Evolutionary conservation across 495 filamentous ascomycete species (phyloP), one percentile per base, ranked within the genome.

Genomic region (Lasiosphaeriaceae sp.): DNA sequence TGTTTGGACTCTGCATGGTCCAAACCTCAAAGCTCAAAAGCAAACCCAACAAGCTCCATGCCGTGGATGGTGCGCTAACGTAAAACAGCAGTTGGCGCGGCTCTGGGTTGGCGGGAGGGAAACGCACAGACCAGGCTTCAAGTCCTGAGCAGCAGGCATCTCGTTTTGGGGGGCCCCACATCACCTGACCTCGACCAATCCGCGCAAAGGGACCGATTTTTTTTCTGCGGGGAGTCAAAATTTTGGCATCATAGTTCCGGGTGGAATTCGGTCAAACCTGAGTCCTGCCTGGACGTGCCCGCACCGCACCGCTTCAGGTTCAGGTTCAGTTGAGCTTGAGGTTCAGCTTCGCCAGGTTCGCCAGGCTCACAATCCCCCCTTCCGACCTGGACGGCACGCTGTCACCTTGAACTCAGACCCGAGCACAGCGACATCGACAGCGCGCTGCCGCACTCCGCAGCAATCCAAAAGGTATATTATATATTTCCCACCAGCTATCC

Each of bases 171-270:
- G 3, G 14, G 24, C 61, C 55, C 52, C 39, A 51, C 51, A 57
- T 20, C 20, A 9, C 3, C 8, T 46, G 7, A 23, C 14, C 53
- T 31, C 47, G 45, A 6, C 66, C 66, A 67, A 69, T 67, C 57
- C 23, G 16, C 46, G 19, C 9, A 12, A n/a, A 46, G 2, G 26
- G 4, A 35, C 22, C 47, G 26, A 57, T 60, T 63, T 67, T 69
- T 64, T 62, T 62, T 62, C 59, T 59, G 65, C 65, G 65, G 65
- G 67, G 67, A 56, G 55, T 12, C 61, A 64, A 70, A 69, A 70
- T 56, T 64, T 68, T 64, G 58, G 63, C 67, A 59, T 66, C 63
- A 61, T 61, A 39, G 54, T 54, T 49, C 51, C 17, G 56, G 41
- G 35, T 46, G 29, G 45, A 55, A 55, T 56, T 59, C 55, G 50